Evolutionary conservation across 257 asterid genomes (phyloP).

Genomic region (Penstemon barbatus): DNA sequence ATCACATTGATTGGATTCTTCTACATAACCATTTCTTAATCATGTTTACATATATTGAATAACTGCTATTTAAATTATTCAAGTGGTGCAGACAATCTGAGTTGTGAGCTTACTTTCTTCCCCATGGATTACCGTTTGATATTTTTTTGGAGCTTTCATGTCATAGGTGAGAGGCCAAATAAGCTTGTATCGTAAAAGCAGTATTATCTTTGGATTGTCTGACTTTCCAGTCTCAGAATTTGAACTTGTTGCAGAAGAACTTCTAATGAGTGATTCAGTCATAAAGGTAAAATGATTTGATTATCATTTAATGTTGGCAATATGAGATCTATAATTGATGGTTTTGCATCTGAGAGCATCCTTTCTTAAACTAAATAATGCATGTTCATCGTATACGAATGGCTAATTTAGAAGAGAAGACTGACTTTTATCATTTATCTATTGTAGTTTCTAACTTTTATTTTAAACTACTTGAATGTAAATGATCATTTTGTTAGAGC

Average conservation of each 20-base stretch:
- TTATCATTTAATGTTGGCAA: constrained; percentile 3
- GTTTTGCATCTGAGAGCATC: constrained; percentile 10
- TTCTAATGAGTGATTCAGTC: constrained; percentile 82
- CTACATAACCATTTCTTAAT: background rate
- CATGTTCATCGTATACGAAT: constrained; percentile 18
- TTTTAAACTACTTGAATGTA: no score
- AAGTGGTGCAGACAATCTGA: constrained; percentile 20
- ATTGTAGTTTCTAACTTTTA: background rate
- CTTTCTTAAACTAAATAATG: constrained; percentile 4
- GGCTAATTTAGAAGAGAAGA: constrained; percentile 4
- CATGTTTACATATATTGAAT: background rate
- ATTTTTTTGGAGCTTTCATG: constrained; percentile 23
- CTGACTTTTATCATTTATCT: background rate
- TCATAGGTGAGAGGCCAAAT: constrained; percentile 97
- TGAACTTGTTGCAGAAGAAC: constrained; percentile 98
- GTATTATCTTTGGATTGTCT: constrained; percentile 88
- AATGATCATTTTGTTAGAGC: no score
- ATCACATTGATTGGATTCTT: constrained; percentile 8
- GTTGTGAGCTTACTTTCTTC: constrained; percentile 5
- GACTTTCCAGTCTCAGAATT: constrained; percentile 86
- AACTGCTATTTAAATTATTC: background rate
- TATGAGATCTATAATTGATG: constrained; percentile 19
- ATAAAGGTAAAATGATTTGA: constrained; percentile 62
- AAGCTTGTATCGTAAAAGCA: constrained; percentile 77
- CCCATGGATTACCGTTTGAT: background rate